Conservation (phyloP, 306 rosid genomes). For the Astragalus membranaceus region DNA sequence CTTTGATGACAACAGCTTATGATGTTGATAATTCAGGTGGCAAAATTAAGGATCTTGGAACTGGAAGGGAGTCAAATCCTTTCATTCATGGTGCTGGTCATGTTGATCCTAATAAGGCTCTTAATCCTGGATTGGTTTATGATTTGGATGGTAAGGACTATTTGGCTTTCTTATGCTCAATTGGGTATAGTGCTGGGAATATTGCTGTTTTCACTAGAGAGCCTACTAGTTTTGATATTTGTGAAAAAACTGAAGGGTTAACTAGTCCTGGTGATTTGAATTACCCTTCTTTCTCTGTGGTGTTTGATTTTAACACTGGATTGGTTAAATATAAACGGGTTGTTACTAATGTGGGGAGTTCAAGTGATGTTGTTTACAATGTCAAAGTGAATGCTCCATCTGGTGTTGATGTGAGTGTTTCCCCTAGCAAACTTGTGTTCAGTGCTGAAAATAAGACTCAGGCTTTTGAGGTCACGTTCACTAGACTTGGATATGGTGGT, state of each 20-base stretch:
- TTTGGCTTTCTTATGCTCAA: slow-evolving; percentile 71
- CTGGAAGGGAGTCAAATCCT: slow-evolving; percentile 57
- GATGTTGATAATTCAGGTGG: slow-evolving; percentile 59
- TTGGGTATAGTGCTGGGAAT: slow-evolving; percentile 50
- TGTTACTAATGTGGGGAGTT: slow-evolving; percentile 65
- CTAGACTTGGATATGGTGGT: slow-evolving; percentile 8
- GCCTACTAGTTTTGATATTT: slow-evolving; percentile 34
- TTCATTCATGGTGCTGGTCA: slow-evolving; percentile 89
- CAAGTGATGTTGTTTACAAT: slow-evolving; percentile 56
- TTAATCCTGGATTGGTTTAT: slow-evolving; percentile 74
- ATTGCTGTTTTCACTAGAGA: slow-evolving; percentile 55
- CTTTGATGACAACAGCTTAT: slow-evolving; percentile 74
- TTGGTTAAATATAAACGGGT: slow-evolving; percentile 53
- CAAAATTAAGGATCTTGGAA: slow-evolving; percentile 56
- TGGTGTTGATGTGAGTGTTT: slow-evolving; percentile 54
- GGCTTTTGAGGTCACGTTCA: slow-evolving; percentile 51
- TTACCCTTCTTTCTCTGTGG: slow-evolving; percentile 76
- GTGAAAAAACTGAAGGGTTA: slow-evolving; percentile 30
- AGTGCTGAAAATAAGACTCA: slow-evolving; percentile 39
- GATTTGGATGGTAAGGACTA: slow-evolving; percentile 51
- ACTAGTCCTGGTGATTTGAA: slow-evolving; percentile 70
- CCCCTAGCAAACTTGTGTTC: slow-evolving; percentile 58
- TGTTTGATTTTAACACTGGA: slow-evolving; percentile 18
- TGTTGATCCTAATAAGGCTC: slow-evolving; percentile 83
- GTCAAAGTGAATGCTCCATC: slow-evolving; percentile 51